Percentiles rank a stretch among this genome's conserved stretches.
These are phyloP conservation scores for Pholiota molesta DNA, from an alignment of 768 basidiomycete genomes.

Conservation along the genomic window DNA sequence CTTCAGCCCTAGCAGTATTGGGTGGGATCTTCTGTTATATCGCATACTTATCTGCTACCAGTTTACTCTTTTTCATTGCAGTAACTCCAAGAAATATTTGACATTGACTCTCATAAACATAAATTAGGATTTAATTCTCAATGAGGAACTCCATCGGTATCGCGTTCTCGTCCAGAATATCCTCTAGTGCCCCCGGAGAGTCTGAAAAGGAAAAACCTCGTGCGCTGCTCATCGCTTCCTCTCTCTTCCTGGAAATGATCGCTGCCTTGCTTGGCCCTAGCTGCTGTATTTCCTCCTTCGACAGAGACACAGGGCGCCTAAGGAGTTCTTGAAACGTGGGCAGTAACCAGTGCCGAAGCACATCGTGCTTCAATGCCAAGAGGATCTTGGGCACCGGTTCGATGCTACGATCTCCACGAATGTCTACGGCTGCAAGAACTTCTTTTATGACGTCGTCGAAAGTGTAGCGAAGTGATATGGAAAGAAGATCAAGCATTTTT, in stretches of 20 bases:
- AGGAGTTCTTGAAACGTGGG: conserved; percentile 1
- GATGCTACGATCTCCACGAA: background rate
- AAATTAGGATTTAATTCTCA: background rate
- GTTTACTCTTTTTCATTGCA: too few species aligned
- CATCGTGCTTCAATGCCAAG: background rate
- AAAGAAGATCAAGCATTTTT: conserved; percentile 1
- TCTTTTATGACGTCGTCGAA: background rate
- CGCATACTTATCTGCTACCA: too few species aligned
- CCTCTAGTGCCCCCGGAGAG: background rate
- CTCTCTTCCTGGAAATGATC: conserved; percentile 23
- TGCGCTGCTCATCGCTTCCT: background rate
- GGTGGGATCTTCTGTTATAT: too few species aligned
- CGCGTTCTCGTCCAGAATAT: background rate
- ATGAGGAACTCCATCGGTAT: background rate
- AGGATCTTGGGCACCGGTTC: conserved; percentile 3
- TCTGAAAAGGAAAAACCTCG: background rate
- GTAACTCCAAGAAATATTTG: too few species aligned
- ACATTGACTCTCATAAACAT: background rate
- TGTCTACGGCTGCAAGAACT: background rate
- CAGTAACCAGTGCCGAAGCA: background rate
- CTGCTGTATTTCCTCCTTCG: background rate
- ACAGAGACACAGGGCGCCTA: background rate
- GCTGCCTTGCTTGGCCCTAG: conserved; percentile 27
- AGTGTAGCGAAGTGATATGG: background rate
- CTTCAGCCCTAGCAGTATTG: background rate